Evolutionary conservation across 1,139 yeast species (phyloP), one percentile per base, ranked within the genome.

Genomic region (Debaryomyces coudertii): DNA sequence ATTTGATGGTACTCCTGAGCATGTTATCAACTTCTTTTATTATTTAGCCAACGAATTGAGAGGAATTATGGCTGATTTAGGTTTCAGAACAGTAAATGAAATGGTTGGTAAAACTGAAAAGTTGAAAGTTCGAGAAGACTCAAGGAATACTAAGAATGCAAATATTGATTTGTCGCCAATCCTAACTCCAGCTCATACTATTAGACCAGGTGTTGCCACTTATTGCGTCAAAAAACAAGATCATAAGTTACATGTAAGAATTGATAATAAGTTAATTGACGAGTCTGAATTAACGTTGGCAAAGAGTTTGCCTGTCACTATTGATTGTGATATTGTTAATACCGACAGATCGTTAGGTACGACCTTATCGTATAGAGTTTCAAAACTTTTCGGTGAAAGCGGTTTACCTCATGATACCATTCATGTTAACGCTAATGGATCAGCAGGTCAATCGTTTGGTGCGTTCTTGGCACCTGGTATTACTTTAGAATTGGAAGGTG

Each of bases 391-490:
- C 66, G 99, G 99, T 55, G 97, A 92, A 61, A 75, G 81, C 54
- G 97, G 98, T 35, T 78, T 93, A 61, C 98, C 99, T 28, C 93
- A 89, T 61, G 98, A 93, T 68, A 93, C 98, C 25, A 87, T 93
- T 56, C 97, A 92, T 59, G 97, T 90, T 45, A 87, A 92, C 63
- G 82, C 87, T 50, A 79, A 77, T 61, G 99, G 99, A 54, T 87
- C 95, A 47, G 99, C 99, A 29, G 99, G 99, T 63, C 99, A 93
- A 75, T 90, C 98, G 4, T 92, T 93, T 65, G 99, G 99, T 74
- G 98, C 98, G 1, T 93, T 89, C 77, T 79, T 93, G 60, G 96
- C 98, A 44, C 86, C 96, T 8, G 99, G 99, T 74, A 85, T 93
- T 52, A 93, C 98, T 14, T 82, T 93, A 61, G 96, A 90, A 67